Percentiles rank a stretch among this genome's conserved stretches.
Evolutionary conservation across 1,284 basidiomycete genomes (phyloP).

Genomic region (Tilletia setariae): DNA sequence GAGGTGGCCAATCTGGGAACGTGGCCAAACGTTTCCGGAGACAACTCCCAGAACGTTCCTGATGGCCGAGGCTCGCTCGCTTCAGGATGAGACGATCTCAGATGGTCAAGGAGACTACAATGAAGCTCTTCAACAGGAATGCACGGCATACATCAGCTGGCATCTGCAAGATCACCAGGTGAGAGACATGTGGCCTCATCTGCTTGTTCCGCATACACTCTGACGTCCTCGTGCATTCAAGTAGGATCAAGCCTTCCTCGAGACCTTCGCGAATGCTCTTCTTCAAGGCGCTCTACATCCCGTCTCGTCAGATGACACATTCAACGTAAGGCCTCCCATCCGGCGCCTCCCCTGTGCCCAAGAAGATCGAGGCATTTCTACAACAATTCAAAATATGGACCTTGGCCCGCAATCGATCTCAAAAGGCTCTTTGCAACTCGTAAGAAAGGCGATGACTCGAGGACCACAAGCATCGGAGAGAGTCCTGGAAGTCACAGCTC

Average conservation of each 20-base stretch:
- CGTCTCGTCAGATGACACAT: background rate
- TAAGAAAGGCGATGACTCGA: background rate
- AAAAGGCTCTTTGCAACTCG: background rate
- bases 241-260: background rate
- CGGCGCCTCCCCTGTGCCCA: background rate
- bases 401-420: background rate
- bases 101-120: too few relatives aligned
- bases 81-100: too few relatives aligned
- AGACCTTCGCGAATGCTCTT: background rate
- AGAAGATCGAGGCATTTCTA: background rate
- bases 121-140: background rate
- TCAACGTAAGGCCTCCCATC: background rate
- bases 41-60: too few relatives aligned
- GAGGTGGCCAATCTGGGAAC: too few relatives aligned
- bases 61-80: too few relatives aligned
- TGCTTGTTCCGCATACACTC: background rate
- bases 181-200: background rate
- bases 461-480: background rate
- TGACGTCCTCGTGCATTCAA: background rate
- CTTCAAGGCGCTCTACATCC: background rate
- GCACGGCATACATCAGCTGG: constrained; percentile 3
- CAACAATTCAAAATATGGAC: background rate
- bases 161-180: background rate
- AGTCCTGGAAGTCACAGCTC: too few relatives aligned
- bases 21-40: too few relatives aligned